These are phyloP conservation scores for Closterium sp. DNA, from an alignment of 139 green algal species.

Conservation along the genomic window DNA sequence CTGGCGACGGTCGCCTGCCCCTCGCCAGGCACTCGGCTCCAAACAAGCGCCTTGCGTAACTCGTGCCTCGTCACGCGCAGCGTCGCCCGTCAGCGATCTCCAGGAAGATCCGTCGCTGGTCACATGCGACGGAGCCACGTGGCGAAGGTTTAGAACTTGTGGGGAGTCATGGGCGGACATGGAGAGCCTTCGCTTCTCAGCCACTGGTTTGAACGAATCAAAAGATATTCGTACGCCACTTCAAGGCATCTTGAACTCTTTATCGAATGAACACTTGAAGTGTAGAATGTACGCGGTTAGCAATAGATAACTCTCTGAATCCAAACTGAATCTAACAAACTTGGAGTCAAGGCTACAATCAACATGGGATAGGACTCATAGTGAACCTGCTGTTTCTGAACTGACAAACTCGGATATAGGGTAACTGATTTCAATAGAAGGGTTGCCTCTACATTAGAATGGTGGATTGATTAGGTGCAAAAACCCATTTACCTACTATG, in stretches of 20 bases:
- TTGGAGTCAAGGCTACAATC: no score
- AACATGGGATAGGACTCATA: no score
- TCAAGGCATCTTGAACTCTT: not conserved
- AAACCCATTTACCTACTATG: no score
- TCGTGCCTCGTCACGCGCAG: not conserved
- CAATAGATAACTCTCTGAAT: no score
- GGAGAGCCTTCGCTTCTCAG: not conserved
- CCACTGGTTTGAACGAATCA: not conserved
- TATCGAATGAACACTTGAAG: not conserved
- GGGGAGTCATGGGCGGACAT: not conserved
- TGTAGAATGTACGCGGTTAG: not conserved
- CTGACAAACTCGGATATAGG: no score
- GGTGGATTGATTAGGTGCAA: no score
- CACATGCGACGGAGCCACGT: not conserved
- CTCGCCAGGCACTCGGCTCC: not conserved
- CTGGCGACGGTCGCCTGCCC: not conserved
- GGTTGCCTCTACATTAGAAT: no score
- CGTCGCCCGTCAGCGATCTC: not conserved
- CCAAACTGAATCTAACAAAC: no score
- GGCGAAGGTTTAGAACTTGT: not conserved
- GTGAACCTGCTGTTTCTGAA: no score
- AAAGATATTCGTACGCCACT: not conserved
- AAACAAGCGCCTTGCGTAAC: no score
- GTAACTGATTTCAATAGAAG: no score
- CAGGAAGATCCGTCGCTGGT: not conserved